Evolutionary conservation across 225 moss, liverwort and hornwort species (phyloP).

Genomic region (Sphagnum contortum): DNA sequence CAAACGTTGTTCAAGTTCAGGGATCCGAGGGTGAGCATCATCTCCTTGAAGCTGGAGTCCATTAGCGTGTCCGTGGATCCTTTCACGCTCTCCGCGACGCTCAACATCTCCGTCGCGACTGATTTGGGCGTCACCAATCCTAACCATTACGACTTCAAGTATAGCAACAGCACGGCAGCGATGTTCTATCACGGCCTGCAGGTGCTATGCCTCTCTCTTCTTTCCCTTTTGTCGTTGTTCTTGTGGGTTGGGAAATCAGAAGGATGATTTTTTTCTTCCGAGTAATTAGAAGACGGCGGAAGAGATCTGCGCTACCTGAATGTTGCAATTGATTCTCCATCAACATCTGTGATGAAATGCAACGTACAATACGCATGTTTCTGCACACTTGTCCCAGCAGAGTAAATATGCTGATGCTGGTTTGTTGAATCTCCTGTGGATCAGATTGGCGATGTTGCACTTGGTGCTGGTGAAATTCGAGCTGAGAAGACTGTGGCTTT

Average conservation of each 20-base stretch:
- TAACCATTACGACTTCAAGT: slow-evolving; percentile 37
- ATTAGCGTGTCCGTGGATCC: slow-evolving; percentile 17
- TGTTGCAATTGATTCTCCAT: too few relatives aligned
- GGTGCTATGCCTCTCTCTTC: slow-evolving; percentile 6
- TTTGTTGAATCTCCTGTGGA: too few relatives aligned
- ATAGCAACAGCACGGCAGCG: slow-evolving; percentile 13
- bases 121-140: slow-evolving; percentile 36
- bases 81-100: slow-evolving; percentile 9
- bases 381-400: too few relatives aligned
- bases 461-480: slow-evolving; percentile 32
- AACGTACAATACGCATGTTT: too few relatives aligned
- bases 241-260: too few relatives aligned
- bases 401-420: too few relatives aligned
- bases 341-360: too few relatives aligned
- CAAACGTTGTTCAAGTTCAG: slow-evolving; percentile 48
- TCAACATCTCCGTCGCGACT: slow-evolving; percentile 15
- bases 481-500: slow-evolving; percentile 33
- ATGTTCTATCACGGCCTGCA: slow-evolving; percentile 22
- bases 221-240: too few relatives aligned
- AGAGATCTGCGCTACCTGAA: too few relatives aligned
- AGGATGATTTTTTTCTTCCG: too few relatives aligned
- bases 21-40: slow-evolving; percentile 19
- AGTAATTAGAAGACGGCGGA: too few relatives aligned
- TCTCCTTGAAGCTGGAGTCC: slow-evolving; percentile 21
- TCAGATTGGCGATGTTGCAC: neutral